A percentile compares a stretch with the other conserved stretches of the same genome.
phyloP scores from a whole-genome alignment of 257 asterid genomes.

The Solanum dulcamara region DNA sequence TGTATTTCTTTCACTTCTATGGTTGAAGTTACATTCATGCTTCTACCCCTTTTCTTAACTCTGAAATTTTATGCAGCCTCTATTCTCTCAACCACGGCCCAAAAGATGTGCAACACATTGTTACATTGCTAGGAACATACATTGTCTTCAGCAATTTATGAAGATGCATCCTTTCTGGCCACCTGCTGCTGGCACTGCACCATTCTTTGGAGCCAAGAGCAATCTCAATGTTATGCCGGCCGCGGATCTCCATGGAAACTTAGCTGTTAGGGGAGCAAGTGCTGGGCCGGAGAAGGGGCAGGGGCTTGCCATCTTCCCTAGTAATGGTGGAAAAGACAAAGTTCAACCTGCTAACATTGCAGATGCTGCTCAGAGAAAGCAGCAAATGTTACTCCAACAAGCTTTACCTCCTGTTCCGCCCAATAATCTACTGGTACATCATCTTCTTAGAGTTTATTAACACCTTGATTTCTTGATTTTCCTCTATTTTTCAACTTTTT shows the following conservation, averaged over 20 bases:
- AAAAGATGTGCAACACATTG: conserved; percentile 84
- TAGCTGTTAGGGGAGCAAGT: conserved; percentile 27
- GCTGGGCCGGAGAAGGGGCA: conserved; percentile 41
- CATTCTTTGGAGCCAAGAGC: conserved; percentile 59
- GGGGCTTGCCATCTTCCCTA: conserved; percentile 24
- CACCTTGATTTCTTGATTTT: not conserved
- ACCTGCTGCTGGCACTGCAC: conserved; percentile 45
- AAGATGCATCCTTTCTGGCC: conserved; percentile 78
- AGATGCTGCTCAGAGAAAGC: conserved; percentile 64
- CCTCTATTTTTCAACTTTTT: not conserved
- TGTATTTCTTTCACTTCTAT: not conserved
- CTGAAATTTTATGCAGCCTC: conserved; percentile 30
- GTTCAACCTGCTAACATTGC: conserved; percentile 29
- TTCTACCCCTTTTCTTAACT: not conserved
- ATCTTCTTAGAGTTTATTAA: not conserved
- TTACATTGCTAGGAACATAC: conserved; percentile 79
- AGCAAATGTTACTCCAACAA: conserved; percentile 73
- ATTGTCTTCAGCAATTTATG: conserved; percentile 56
- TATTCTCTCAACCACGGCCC: conserved; percentile 71
- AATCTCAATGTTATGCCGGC: conserved; percentile 43
- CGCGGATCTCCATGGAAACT: conserved; percentile 39
- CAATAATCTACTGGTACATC: conserved; percentile 53
- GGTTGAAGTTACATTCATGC: not conserved
- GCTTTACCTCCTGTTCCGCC: conserved; percentile 72
- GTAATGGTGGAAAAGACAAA: conserved; percentile 50